phyloP scores from a whole-genome alignment of 345 rosid genomes.

The Salix arbutifolia region DNA sequence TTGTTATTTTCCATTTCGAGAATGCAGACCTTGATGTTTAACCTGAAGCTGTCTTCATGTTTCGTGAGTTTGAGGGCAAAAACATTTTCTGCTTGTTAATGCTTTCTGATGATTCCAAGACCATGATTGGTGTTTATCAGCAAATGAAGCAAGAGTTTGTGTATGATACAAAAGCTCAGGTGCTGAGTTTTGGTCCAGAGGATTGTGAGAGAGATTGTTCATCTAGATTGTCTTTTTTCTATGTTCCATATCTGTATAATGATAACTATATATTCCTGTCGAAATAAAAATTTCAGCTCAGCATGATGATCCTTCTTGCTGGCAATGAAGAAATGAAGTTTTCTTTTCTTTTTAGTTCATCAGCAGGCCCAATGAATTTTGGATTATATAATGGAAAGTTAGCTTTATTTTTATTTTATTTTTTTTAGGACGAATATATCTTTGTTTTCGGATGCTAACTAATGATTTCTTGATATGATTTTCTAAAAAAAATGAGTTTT shows the following conservation, averaged over 20 bases:
- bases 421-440: too few relatives aligned
- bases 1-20: not conserved
- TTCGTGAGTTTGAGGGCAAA: not conserved
- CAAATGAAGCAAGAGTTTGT: not conserved
- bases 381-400: too few relatives aligned
- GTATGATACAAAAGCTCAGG: not conserved
- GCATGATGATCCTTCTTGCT: not conserved
- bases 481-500: too few relatives aligned
- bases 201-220: not conserved
- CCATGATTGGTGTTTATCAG: not conserved
- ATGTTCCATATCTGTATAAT: not conserved
- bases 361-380: too few relatives aligned
- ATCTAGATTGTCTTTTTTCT: not conserved
- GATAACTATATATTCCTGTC: not conserved
- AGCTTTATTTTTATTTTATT: too few relatives aligned
- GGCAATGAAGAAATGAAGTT: not conserved
- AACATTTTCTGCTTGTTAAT: not conserved
- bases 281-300: not conserved
- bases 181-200: not conserved
- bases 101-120: not conserved
- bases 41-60: not conserved
- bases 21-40: not conserved
- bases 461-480: too few relatives aligned
- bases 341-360: not conserved
- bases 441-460: too few relatives aligned